Evolutionary conservation across 139 green algal genomes (phyloP), one percentile per base, ranked within the genome.

Genomic region (Mychonastes homosphaera): DNA sequence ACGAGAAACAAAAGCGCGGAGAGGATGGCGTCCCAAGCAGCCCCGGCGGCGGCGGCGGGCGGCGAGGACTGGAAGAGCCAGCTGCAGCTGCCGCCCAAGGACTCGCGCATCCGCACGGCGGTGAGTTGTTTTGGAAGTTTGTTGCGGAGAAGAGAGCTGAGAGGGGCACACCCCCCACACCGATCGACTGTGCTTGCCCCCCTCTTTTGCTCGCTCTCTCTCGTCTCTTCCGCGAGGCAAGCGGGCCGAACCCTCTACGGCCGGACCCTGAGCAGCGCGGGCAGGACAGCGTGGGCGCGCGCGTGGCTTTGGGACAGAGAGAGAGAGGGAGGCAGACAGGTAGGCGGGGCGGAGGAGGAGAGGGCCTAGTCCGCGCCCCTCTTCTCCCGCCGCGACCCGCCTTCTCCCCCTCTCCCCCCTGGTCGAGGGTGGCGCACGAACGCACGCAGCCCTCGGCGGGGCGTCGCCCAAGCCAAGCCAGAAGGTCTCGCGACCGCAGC

Each of bases 91-190:
- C 90, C 91, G 10, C 68, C 82, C 2, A 84, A 82, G 52, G 90
- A 97, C 64, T 71, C 74, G 1, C 80, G 90, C 27, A 81, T 85
- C 47, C 83, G 87, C 30, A 97, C 90, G 8, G 90, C 95, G 82
- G 89, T 94, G 58, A 19, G 73, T 2, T 53, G 24, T 16, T n/a
- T 12, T 50, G 8, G 12, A 51, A 15, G n/a, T 51, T 24, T 54
- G 40, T 3, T 45, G 3, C 24, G 6, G 6, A 46, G 10, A 6
- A 13, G 12, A 43, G 19, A 32, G 21, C 27, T 55, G 30, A 18
- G 6, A 15, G n/a, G 35, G 29, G 19, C 51, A 13, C 9, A 35
- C 46, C 23, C 18, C 2, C 18, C 28, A 12, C 39, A 63, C 21
- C 19, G 32, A 39, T 8, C 24, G 53, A 47, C 12, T 3, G 13